Evolutionary conservation across 805 yeast genomes (phyloP).

Genomic region (Dipodascus geniculatus): DNA sequence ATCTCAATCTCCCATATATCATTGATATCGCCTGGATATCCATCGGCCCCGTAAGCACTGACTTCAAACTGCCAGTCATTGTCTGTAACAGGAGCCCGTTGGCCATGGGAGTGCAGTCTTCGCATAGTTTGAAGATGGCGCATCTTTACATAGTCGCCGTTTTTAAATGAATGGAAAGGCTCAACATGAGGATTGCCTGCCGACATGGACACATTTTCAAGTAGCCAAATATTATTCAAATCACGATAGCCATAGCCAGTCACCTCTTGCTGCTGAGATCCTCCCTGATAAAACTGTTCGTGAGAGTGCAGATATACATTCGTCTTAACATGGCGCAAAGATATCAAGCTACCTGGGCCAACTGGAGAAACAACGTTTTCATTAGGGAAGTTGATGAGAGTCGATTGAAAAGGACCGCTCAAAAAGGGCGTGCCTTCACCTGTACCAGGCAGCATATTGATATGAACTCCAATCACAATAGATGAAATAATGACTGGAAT

Average conservation of each 20-base stretch:
- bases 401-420: conserved; percentile 43
- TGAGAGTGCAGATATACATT: conserved; percentile 66
- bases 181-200: conserved; percentile 21
- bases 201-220: conserved; percentile 31
- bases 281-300: conserved; percentile 37
- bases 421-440: conserved; percentile 41
- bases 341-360: conserved; percentile 50
- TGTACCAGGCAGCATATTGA: conserved; percentile 21
- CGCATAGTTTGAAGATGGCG: conserved; percentile 30
- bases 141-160: conserved; percentile 31
- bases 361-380: conserved; percentile 38
- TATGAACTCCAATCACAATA: conserved; percentile 37
- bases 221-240: conserved; percentile 56
- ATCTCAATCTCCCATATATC: conserved; percentile 48
- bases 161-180: conserved; percentile 42
- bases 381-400: conserved; percentile 26
- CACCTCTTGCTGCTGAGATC: conserved; percentile 56
- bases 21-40: conserved; percentile 41
- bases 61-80: conserved; percentile 18
- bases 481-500: conserved; percentile 36
- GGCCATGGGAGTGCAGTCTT: conserved; percentile 15
- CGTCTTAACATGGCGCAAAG: conserved; percentile 47
- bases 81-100: conserved; percentile 14
- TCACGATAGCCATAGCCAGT: conserved; percentile 41
- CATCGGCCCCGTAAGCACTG: conserved; percentile 39